Percentiles rank a stretch among this genome's conserved stretches.
Conservation (phyloP, 2,329 filamentous ascomycete genomes). For the Westerdykella sp. region DNA sequence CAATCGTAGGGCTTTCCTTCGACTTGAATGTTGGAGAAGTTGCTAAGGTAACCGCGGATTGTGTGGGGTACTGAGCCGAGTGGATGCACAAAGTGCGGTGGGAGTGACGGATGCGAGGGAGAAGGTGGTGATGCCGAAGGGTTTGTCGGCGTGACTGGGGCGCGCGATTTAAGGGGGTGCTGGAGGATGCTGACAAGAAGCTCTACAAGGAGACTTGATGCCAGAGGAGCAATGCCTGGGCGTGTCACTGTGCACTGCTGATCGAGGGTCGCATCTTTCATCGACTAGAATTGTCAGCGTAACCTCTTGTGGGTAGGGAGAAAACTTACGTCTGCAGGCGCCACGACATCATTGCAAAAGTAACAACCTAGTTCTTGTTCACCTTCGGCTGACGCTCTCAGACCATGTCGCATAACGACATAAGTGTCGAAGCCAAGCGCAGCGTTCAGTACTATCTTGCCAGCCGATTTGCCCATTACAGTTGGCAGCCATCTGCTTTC, state of each 20-base stretch:
- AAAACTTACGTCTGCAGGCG: constrained; percentile 75
- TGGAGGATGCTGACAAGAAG: constrained; percentile 82
- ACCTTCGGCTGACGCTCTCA: constrained; percentile 45
- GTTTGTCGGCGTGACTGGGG: constrained; percentile 20
- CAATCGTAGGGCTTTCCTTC: constrained; percentile 69
- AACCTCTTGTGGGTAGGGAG: background rate
- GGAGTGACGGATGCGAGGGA: constrained; percentile 25
- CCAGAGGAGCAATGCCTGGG: constrained; percentile 85
- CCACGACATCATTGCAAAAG: constrained; percentile 97
- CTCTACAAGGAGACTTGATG: constrained; percentile 85
- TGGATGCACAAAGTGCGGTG: constrained; percentile 50
- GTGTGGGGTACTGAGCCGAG: constrained; percentile 70
- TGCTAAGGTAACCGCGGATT: constrained; percentile 69
- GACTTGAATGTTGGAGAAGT: constrained; percentile 67
- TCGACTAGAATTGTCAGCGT: constrained; percentile 53
- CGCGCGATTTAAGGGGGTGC: constrained; percentile 45
- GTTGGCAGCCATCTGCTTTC: constrained; percentile 95
- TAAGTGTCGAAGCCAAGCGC: constrained; percentile 95
- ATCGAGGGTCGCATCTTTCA: constrained; percentile 91
- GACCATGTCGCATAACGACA: constrained; percentile 92
- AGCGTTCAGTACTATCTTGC: constrained; percentile 95
- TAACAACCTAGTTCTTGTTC: constrained; percentile 80
- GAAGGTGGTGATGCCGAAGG: constrained; percentile 5
- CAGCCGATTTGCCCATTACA: constrained; percentile 85
- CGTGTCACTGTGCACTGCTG: constrained; percentile 97